Evolutionary conservation across 352 stramenopile species (phyloP), one percentile per base, ranked within the genome.

Genomic region (Phytophthora macrochlamydospora): DNA sequence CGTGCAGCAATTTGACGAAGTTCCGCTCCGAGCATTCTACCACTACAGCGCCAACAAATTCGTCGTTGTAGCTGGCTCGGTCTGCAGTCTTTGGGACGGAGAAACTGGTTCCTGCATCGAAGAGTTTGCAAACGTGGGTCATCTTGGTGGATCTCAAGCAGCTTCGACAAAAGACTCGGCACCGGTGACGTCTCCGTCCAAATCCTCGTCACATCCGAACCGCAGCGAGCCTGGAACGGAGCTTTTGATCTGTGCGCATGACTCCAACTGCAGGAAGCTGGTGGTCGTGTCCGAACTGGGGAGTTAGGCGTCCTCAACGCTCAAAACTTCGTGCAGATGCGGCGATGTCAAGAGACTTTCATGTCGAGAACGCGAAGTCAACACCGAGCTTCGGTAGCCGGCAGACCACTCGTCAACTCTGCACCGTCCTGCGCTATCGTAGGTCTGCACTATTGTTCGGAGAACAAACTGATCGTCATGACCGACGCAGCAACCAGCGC

Each of bases 71-170:
- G 72, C 72, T 4, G 81, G 81, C 1, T 78, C 83, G 0, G 59
- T 86, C 29, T 91, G 84, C 53, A 91, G 81, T 51, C 69, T 93
- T 57, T 93, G 85, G 85, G 83, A 93, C 46, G 85, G 83, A 8
- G 74, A 80, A 38, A 87, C 70, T 0, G 85, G 85, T 1, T 54
- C 65, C 8, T 89, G 80, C 35, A 50, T 78, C 0, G 74, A 91
- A 13, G 85, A 93, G 50, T 89, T 89, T 37, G 78, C 68, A 2
- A 65, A 87, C 29, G 69, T 91, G 3, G 79, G 77, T 1, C 76
- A 61, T 32, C 30, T 67, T 14, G 40, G 50, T 2, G 29, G 53
- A 30, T 18, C 31, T 14, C 40, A 46, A 18, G 6, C 28, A 7
- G 43, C 13, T 37, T 50, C 18, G 7, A 51, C 46, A 44, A 66